These are phyloP conservation scores for Sporisorium sorghi DNA, from an alignment of 1,284 basidiomycete species.

Conservation along the genomic window DNA sequence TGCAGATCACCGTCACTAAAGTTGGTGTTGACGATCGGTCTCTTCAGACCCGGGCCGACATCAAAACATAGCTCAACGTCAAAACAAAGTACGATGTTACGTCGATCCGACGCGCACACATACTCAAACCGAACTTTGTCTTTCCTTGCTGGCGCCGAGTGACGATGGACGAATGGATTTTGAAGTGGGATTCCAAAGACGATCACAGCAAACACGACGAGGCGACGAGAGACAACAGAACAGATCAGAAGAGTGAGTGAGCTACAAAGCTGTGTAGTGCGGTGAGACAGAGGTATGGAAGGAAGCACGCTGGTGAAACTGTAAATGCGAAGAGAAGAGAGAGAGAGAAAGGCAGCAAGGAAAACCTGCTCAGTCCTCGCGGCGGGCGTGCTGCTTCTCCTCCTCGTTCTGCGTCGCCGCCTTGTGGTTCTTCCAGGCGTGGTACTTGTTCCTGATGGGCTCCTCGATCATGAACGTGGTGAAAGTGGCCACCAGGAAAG, in stretches of 20 bases:
- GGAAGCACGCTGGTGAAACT: background rate
- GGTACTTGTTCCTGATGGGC: slow-evolving; percentile 38
- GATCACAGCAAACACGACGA: no score
- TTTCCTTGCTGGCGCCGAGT: no score
- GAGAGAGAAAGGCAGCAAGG: background rate
- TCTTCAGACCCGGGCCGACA: no score
- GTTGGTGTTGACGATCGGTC: no score
- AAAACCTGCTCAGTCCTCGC: slow-evolving; percentile 17
- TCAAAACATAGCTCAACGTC: no score
- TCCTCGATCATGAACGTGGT: slow-evolving; percentile 43
- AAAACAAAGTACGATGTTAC: no score
- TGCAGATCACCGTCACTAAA: no score
- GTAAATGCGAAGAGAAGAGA: background rate
- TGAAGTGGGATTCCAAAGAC: no score
- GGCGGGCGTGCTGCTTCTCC: slow-evolving; percentile 23
- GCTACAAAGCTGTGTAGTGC: background rate
- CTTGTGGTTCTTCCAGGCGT: slow-evolving; percentile 28
- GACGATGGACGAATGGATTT: no score
- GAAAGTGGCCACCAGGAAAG: slow-evolving; percentile 34
- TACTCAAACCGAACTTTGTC: no score
- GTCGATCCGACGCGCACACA: no score
- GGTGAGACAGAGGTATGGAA: no score
- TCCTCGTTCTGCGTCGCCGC: slow-evolving; percentile 10
- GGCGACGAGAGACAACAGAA: background rate
- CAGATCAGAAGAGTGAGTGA: background rate